Evolutionary conservation across 2,329 filamentous ascomycete genomes (phyloP), one percentile per base, ranked within the genome.

Genomic region (Botrytis cinerea): DNA sequence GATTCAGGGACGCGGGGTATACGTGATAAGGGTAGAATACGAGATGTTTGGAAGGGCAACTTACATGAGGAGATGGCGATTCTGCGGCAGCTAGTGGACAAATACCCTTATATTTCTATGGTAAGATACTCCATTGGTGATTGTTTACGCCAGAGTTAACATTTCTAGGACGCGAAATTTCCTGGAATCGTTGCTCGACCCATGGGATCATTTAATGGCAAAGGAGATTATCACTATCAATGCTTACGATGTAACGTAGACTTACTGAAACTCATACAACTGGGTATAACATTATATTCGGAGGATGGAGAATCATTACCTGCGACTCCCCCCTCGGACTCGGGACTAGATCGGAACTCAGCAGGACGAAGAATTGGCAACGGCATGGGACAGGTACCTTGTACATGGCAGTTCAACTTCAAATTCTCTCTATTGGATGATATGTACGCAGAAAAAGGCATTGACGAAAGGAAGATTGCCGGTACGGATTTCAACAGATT

Each of bases 331-430:
- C 84, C 85, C 45, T 77, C 70, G 73, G 79, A 76, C 62, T 76
- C 62, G 72, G 75, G 72, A 81, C 89, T 74, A 82, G 85, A 71
- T 84, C 84, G 75, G 82, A 85, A 61, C 83, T 62, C 74, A 57
- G 77, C 75, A 84, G 76, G 82, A 83, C 78, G 79, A 73, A 80
- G 78, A 40, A 87, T 88, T 76, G 83, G 85, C 75, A 86, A 86
- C 51, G 77, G 75, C 73, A 79, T 78, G 71, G 76, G 78, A 66
- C 87, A 88, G 67, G 90, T 94, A 74, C 95, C 93, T 25, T 97
- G 93, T 81, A 97, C 95, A 28, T 99, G 96, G 96, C 95, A 98
- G 78, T 99, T 99, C 87, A 98, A 99, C 86, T 99, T 99, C 84
- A 92, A 95, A 79, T 99, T 98, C 83, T 96, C 94, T 1, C 87